Conservation (phyloP, 352 stramenopile species). For the Globisporangium parvum region DNA sequence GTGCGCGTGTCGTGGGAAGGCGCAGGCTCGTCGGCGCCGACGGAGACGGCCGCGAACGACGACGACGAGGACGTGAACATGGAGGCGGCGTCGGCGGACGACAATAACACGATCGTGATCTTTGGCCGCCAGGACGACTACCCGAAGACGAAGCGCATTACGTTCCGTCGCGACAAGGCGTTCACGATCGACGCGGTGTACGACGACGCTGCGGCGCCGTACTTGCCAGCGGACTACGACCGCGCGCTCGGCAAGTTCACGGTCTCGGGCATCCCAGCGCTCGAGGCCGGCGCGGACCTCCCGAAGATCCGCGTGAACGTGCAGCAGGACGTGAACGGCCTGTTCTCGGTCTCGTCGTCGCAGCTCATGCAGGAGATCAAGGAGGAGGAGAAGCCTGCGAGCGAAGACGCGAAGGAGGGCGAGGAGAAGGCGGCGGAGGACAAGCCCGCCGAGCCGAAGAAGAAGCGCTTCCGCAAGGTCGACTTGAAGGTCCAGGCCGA, state of each 20-base stretch:
- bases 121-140: conserved; percentile 95
- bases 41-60: conserved; percentile 71
- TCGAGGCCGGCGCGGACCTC: conserved; percentile 69
- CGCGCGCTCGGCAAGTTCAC: conserved; percentile 90
- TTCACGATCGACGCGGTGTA: conserved; percentile 93
- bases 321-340: conserved; percentile 95
- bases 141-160: conserved; percentile 96
- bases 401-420: conserved; percentile 60
- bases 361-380: conserved; percentile 97
- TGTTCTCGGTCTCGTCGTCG: conserved; percentile 93
- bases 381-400: conserved; percentile 71
- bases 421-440: conserved; percentile 64
- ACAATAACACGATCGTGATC: conserved; percentile 91
- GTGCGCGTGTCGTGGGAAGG: conserved; percentile 94
- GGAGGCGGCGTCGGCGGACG: conserved; percentile 36
- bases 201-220: conserved; percentile 69
- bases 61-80: conserved; percentile 88
- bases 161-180: conserved; percentile 87
- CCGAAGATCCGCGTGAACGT: conserved; percentile 96
- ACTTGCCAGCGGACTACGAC: conserved; percentile 61
- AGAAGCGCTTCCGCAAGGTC: conserved; percentile 95
- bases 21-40: conserved; percentile 39
- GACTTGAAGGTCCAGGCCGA: conserved; percentile 68
- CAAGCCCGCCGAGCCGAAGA: conserved; percentile 78
- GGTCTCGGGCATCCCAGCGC: conserved; percentile 84